These are phyloP conservation scores for Lentithecium fluviatile DNA, from an alignment of 495 filamentous ascomycete species.

Conservation along the genomic window DNA sequence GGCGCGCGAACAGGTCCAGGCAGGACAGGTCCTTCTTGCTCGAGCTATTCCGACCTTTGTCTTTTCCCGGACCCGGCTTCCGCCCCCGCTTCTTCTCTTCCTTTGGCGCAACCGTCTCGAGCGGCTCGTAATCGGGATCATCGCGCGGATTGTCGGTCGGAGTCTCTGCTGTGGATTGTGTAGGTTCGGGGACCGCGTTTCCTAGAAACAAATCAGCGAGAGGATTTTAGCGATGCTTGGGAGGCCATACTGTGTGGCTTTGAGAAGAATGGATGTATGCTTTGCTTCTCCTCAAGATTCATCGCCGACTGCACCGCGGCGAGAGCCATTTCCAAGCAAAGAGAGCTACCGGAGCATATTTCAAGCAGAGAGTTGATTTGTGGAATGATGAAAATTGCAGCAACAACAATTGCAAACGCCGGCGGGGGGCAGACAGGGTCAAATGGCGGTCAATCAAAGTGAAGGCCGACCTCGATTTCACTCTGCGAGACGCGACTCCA, in stretches of 20 bases:
- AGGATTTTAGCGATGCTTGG: neutral
- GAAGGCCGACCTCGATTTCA: neutral
- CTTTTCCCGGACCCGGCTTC: constrained; percentile 10
- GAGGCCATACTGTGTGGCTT: constrained; percentile 28
- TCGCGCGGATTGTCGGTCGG: neutral
- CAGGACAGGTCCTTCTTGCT: constrained; percentile 9
- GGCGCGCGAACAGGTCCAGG: constrained; percentile 16
- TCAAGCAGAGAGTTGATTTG: neutral
- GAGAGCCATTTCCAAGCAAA: constrained; percentile 37
- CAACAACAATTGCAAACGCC: neutral
- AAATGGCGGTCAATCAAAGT: neutral
- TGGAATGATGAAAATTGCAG: neutral
- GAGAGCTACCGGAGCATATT: constrained; percentile 6
- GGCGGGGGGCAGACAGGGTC: neutral
- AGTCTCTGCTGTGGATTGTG: neutral
- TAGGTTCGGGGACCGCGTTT: constrained; percentile 14
- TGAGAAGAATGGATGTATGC: constrained; percentile 43
- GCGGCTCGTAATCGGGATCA: constrained; percentile 13
- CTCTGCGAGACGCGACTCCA: neutral
- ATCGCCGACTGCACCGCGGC: constrained; percentile 37
- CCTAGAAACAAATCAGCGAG: constrained; percentile 4
- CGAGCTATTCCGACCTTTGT: neutral
- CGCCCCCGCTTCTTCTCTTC: constrained; percentile 17
- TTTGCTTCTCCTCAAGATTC: constrained; percentile 36
- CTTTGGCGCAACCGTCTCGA: constrained; percentile 9